Conservation (phyloP, 1,284 basidiomycete genomes). For the Microbotryum scabiosae region DNA sequence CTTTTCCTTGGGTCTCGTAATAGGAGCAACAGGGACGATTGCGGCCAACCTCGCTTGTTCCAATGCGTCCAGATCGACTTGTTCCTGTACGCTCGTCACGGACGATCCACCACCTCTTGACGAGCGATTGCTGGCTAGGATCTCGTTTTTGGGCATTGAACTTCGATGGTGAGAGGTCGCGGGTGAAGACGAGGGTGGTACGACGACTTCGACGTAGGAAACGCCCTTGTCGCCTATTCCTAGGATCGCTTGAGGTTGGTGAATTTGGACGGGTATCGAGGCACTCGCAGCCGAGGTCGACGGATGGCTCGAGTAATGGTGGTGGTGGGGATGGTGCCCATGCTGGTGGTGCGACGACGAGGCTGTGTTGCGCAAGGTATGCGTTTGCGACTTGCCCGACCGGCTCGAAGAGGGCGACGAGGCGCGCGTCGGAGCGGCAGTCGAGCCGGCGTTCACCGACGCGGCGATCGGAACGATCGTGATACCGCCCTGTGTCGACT, state of each 20-base stretch:
- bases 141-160: neutral
- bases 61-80: slow-evolving; percentile 4
- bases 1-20: neutral
- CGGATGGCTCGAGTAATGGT: neutral
- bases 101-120: neutral
- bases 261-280: neutral
- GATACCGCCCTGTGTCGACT: neutral
- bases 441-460: neutral
- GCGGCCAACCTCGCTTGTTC: slow-evolving; percentile 6
- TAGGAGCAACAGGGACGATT: neutral
- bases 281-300: neutral
- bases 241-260: too few species aligned
- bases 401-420: neutral
- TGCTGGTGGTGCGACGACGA: neutral
- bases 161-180: neutral
- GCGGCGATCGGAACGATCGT: neutral
- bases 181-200: neutral
- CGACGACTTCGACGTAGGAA: slow-evolving; percentile 3
- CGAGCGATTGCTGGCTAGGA: neutral
- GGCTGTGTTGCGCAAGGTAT: neutral
- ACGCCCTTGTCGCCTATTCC: neutral
- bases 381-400: too few species aligned
- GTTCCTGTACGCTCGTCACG: slow-evolving; percentile 3
- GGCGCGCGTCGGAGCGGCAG: neutral
- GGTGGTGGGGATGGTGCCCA: neutral